Base-by-base conservation (phyloP, 192 early-diverging fungal species). In the Coemansia sp. region DNA sequence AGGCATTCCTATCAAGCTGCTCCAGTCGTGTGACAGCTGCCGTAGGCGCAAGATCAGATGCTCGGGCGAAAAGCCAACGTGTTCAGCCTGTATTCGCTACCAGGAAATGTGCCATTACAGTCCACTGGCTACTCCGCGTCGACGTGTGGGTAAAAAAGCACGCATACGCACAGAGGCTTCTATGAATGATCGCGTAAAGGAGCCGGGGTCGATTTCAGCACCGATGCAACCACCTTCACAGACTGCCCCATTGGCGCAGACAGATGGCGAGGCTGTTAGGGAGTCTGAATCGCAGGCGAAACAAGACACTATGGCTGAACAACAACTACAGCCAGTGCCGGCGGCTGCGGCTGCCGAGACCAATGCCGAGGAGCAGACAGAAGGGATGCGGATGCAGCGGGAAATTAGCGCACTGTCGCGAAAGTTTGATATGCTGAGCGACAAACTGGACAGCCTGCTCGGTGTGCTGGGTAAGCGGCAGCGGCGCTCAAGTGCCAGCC, bases 21-120 rank as follows among this genome's bases (percentile, higher is more conserved):
- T 78, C 36, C 70, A 67, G 26, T 73, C 77, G 18, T 78, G 77
- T 50, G 77, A 78, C 25, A 67, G 60, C 56, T 78, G 77, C 52
- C 53, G 77, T 13, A 26, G 63, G 24, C 65, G 71, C 42, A 78
- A 78, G 20, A 73, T 73, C 40, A 54, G 64, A 30, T 78, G 77
- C 49, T 73, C 64, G 0, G 77, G 77, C 10, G 70, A 70, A 26
- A 69, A 70, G 42, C 77, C 77, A 9, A 54, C 41, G n/a, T 78
- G 77, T 58, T 64, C 71, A 39, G 58, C 70, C 23, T 78, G 77
- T 24, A 47, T 64, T 7, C 30, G 72, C 33, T 65, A 67, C 50
- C 65, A 73, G 53, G 70, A 69, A 50, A 20, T 39, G 6, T 78
- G 77, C 65, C 69, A 73, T 35, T 78, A 78, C 58, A 78, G 77